These are phyloP conservation scores for Fibroporia radiculosa DNA, from an alignment of 768 basidiomycete species.

Conservation along the genomic window DNA sequence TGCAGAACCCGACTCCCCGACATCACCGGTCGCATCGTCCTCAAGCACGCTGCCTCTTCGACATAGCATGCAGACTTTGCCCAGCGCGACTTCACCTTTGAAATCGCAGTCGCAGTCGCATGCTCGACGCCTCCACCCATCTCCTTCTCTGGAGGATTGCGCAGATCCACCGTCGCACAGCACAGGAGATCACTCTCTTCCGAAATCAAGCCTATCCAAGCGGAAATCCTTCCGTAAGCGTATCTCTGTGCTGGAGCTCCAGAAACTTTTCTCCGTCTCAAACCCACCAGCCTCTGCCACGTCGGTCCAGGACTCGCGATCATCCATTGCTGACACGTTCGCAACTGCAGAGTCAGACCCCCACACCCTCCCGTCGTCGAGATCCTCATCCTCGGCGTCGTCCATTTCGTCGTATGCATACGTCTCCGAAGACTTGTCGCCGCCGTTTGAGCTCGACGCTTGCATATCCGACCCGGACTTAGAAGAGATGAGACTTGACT, in stretches of 20 bases:
- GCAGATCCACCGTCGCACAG: slow-evolving; percentile 1
- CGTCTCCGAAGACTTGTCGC: neutral
- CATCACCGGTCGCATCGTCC: slow-evolving; percentile 7
- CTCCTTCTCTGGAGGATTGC: slow-evolving; percentile 16
- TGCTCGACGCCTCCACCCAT: slow-evolving; percentile 7
- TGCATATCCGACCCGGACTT: neutral
- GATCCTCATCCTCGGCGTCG: neutral
- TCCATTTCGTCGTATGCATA: neutral
- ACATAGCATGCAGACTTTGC: slow-evolving; percentile 1
- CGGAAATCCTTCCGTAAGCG: slow-evolving; percentile 22
- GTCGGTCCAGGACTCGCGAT: neutral
- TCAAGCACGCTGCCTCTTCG: neutral
- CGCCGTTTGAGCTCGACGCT: neutral
- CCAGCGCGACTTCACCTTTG: neutral
- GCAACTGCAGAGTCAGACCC: slow-evolving; percentile 5
- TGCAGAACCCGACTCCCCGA: slow-evolving; percentile 6
- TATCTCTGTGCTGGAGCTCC: slow-evolving; percentile 27
- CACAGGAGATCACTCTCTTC: slow-evolving; percentile 2
- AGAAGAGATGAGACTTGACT: slow-evolving; percentile 59
- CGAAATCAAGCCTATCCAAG: slow-evolving; percentile 16
- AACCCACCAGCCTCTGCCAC: neutral
- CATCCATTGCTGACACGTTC: slow-evolving; percentile 8
- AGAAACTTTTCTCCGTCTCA: slow-evolving; percentile 21
- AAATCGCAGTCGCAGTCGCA: slow-evolving; percentile 4
- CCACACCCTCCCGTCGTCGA: slow-evolving; percentile 5